These are phyloP conservation scores for Candida railenensis DNA, from an alignment of 805 yeast genomes.

Conservation along the genomic window DNA sequence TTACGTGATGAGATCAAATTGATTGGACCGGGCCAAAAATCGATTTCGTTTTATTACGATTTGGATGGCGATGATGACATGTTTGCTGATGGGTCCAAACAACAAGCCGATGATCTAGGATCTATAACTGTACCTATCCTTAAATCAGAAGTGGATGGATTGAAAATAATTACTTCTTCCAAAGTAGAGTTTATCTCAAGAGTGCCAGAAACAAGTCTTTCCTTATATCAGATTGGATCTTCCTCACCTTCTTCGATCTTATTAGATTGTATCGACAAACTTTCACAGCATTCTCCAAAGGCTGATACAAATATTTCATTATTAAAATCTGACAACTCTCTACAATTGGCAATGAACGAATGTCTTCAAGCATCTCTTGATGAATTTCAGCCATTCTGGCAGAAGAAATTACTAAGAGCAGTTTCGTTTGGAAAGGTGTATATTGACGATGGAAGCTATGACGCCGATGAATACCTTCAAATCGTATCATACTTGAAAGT, in stretches of 20 bases:
- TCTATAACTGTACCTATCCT: constrained; percentile 33
- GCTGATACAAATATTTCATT: constrained; percentile 72
- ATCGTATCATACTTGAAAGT: constrained; percentile 62
- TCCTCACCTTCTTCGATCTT: constrained; percentile 79
- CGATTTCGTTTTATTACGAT: constrained; percentile 53
- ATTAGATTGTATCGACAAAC: constrained; percentile 65
- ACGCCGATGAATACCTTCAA: constrained; percentile 59
- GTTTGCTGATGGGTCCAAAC: constrained; percentile 20
- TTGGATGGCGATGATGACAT: constrained; percentile 28
- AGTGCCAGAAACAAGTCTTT: constrained; percentile 56
- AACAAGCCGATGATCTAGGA: constrained; percentile 19
- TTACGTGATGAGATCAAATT: constrained; percentile 63
- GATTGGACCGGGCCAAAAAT: constrained; percentile 67
- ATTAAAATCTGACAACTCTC: constrained; percentile 43
- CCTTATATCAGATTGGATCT: constrained; percentile 80
- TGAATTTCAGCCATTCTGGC: constrained; percentile 78
- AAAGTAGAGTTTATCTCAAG: constrained; percentile 61
- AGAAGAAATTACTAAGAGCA: constrained; percentile 74
- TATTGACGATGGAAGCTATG: constrained; percentile 40
- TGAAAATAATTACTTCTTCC: constrained; percentile 59
- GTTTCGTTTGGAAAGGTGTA: constrained; percentile 83
- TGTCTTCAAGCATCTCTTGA: constrained; percentile 75
- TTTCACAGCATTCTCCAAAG: constrained; percentile 68
- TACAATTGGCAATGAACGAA: constrained; percentile 61
- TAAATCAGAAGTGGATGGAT: constrained; percentile 66